These are phyloP conservation scores for Cenchrus fungigraminus DNA, from an alignment of 176 grass and related monocot genomes.

Conservation along the genomic window DNA sequence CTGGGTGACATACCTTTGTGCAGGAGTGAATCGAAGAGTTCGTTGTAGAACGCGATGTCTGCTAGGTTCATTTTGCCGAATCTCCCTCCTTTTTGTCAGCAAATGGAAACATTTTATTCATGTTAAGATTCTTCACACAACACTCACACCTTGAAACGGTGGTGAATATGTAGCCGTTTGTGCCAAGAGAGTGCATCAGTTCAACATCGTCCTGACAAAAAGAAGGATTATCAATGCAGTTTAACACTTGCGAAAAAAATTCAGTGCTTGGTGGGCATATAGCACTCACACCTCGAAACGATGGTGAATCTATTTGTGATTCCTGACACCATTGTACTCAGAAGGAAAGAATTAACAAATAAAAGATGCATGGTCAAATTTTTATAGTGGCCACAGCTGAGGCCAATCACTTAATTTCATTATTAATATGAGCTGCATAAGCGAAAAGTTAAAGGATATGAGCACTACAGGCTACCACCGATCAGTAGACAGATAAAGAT, in stretches of 20 bases:
- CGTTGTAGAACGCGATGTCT: slow-evolving; percentile 62
- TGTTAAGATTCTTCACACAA: neutral
- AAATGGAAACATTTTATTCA: neutral
- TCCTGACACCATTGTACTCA: too few species aligned
- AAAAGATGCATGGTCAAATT: too few species aligned
- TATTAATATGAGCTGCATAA: too few species aligned
- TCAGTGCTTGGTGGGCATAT: too few species aligned
- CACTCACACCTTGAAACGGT: slow-evolving; percentile 55
- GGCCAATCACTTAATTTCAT: too few species aligned
- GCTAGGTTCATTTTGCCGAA: slow-evolving; percentile 51
- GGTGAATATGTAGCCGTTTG: too few species aligned
- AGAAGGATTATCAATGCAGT: neutral
- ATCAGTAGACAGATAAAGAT: too few species aligned
- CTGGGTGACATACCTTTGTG: slow-evolving; percentile 49
- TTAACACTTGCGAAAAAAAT: too few species aligned
- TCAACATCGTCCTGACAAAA: slow-evolving; percentile 60
- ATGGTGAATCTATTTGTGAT: slow-evolving; percentile 26
- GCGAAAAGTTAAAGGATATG: too few species aligned
- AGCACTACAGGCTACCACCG: too few species aligned
- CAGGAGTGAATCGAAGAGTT: slow-evolving; percentile 22
- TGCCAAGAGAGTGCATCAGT: slow-evolving; percentile 25
- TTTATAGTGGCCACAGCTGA: too few species aligned
- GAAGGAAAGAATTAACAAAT: too few species aligned
- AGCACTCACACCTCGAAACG: slow-evolving; percentile 46
- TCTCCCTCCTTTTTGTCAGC: slow-evolving; percentile 44